phyloP scores from a whole-genome alignment of 352 stramenopile species.

The Pythium dissotocum region DNA sequence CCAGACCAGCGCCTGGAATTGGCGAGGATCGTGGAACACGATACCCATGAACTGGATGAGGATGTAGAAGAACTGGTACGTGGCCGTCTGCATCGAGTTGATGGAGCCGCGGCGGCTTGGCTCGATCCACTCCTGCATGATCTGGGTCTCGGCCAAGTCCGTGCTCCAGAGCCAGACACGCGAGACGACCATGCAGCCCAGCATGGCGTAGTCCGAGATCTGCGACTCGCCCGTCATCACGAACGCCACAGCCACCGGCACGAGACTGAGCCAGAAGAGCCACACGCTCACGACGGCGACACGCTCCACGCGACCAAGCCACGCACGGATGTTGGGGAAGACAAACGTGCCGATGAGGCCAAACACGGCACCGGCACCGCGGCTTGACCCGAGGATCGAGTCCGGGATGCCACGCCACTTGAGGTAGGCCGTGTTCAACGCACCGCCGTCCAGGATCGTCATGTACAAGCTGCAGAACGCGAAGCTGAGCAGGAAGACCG shows the following conservation, averaged over 20 bases:
- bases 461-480: constrained; percentile 30
- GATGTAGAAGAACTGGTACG: constrained; percentile 29
- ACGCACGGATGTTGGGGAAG: constrained; percentile 20
- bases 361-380: constrained; percentile 20
- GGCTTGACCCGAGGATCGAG: constrained; percentile 23
- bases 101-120: constrained; percentile 23
- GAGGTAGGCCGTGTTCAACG: constrained; percentile 31
- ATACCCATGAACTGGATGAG: constrained; percentile 33
- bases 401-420: constrained; percentile 31
- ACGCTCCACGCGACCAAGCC: constrained; percentile 23
- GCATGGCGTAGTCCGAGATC: constrained; percentile 29
- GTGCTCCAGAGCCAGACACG: constrained; percentile 29
- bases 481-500: constrained; percentile 30
- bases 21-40: constrained; percentile 29
- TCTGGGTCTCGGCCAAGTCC: constrained; percentile 30
- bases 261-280: constrained; percentile 29
- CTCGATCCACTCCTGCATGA: constrained; percentile 34
- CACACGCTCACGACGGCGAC: constrained; percentile 27
- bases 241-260: constrained; percentile 17
- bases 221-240: constrained; percentile 22
- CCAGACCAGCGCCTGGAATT: constrained; percentile 29
- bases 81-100: constrained; percentile 32
- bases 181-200: constrained; percentile 24
- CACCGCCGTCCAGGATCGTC: constrained; percentile 27
- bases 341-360: constrained; percentile 29